Percentiles rank a stretch among this genome's conserved stretches.
Evolutionary conservation across 768 basidiomycete genomes (phyloP).

Genomic region (Thelephora aurantiotincta): DNA sequence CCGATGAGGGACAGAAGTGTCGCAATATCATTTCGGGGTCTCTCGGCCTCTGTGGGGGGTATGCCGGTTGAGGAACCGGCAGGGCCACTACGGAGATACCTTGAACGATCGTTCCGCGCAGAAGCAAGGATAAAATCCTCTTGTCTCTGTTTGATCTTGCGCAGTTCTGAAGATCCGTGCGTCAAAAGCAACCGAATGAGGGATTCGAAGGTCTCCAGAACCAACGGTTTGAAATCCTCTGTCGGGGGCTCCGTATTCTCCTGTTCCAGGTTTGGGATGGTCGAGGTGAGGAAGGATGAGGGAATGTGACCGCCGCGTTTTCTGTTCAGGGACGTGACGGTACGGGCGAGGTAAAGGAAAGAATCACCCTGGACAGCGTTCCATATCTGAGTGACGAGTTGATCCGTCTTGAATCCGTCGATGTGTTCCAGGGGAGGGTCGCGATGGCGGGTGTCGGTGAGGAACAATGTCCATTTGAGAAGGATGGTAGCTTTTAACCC

Average conservation of each 20-base stretch:
- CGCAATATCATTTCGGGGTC: constrained; percentile 73
- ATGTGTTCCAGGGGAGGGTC: constrained; percentile 50
- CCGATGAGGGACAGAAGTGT: constrained; percentile 77
- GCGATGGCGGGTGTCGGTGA: constrained; percentile 61
- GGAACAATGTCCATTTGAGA: constrained; percentile 82
- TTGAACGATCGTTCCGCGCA: constrained; percentile 47
- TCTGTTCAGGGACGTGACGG: constrained; percentile 42
- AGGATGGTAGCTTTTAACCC: constrained; percentile 59
- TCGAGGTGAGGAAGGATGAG: constrained; percentile 14
- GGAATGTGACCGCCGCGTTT: constrained; percentile 19
- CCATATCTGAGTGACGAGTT: constrained; percentile 72
- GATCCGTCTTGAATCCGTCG: constrained; percentile 58
- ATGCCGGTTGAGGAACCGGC: constrained; percentile 2
- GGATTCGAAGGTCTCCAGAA: constrained; percentile 55
- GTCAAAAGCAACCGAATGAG: constrained; percentile 60
- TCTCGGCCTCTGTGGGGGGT: constrained; percentile 18
- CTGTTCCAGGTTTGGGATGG: constrained; percentile 17
- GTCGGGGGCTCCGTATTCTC: constrained; percentile 26
- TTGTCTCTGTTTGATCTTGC: constrained; percentile 81
- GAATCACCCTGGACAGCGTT: constrained; percentile 73
- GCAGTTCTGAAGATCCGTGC: constrained; percentile 66
- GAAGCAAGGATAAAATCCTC: constrained; percentile 69
- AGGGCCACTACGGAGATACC: constrained; percentile 24
- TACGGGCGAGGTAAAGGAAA: constrained; percentile 56
- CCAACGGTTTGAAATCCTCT: constrained; percentile 35